Evolutionary conservation across 2,329 filamentous ascomycete species (phyloP).

Genomic region (Venturia pyrina): DNA sequence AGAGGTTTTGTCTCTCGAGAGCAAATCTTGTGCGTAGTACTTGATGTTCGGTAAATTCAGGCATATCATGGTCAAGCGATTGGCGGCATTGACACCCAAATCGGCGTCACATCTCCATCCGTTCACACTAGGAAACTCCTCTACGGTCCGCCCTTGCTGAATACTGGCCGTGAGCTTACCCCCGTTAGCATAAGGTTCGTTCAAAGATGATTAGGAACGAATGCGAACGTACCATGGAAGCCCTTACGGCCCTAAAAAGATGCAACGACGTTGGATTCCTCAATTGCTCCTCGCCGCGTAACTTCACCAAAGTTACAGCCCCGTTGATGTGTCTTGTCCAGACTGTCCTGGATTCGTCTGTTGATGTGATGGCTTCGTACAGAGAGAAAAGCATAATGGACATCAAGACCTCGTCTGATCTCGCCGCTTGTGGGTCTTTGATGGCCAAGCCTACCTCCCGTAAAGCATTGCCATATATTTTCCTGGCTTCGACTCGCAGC

Average conservation of each 20-base stretch:
- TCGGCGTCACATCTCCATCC: slow-evolving; percentile 26
- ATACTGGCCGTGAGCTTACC: slow-evolving; percentile 30
- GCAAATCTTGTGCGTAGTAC: slow-evolving; percentile 23
- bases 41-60: slow-evolving; percentile 29
- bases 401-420: slow-evolving; percentile 29
- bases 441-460: slow-evolving; percentile 27
- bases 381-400: slow-evolving; percentile 31
- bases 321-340: slow-evolving; percentile 33
- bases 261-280: slow-evolving; percentile 26
- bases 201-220: neutral
- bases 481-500: slow-evolving; percentile 25
- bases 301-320: slow-evolving; percentile 28
- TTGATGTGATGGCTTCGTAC: slow-evolving; percentile 33
- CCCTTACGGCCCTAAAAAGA: slow-evolving; percentile 30
- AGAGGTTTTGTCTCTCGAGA: slow-evolving; percentile 16
- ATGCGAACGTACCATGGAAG: slow-evolving; percentile 26
- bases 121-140: slow-evolving; percentile 25
- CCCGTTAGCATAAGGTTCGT: neutral
- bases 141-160: slow-evolving; percentile 28
- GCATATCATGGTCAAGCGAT: slow-evolving; percentile 29
- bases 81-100: slow-evolving; percentile 29
- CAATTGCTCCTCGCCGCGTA: slow-evolving; percentile 29
- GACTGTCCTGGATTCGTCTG: slow-evolving; percentile 24
- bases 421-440: slow-evolving; percentile 24
- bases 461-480: slow-evolving; percentile 28